phyloP scores from a whole-genome alignment of 2,329 filamentous ascomycete genomes.

The Aspergillus sp. region DNA sequence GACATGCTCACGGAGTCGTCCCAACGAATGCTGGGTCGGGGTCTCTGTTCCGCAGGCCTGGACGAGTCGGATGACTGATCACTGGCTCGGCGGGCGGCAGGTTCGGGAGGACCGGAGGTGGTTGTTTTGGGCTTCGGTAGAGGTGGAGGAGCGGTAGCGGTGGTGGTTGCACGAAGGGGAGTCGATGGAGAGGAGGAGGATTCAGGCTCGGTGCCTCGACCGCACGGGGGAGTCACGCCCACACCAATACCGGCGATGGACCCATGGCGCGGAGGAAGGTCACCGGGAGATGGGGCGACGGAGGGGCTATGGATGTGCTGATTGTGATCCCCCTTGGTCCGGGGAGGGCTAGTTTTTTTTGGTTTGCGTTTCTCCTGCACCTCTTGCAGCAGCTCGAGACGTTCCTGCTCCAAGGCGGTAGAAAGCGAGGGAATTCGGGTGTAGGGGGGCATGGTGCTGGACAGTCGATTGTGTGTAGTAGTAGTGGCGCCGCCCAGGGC shows the following conservation, averaged over 20 bases:
- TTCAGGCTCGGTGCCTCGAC: conserved; percentile 22
- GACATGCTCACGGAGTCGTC: conserved; percentile 18
- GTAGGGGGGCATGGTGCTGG: conserved; percentile 25
- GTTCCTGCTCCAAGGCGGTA: conserved; percentile 73
- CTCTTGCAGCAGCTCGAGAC: conserved; percentile 67
- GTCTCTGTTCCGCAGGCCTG: conserved; percentile 28
- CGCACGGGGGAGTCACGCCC: conserved; percentile 31
- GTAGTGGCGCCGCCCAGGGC: conserved; percentile 26
- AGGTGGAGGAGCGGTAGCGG: conserved; percentile 5
- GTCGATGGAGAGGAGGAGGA: conserved; percentile 16
- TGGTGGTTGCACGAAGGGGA: conserved; percentile 18
- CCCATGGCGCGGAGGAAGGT: conserved; percentile 30
- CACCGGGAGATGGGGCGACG: conserved; percentile 48
- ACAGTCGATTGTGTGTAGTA: not conserved
- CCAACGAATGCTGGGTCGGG: conserved; percentile 17
- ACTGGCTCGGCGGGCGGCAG: conserved; percentile 17
- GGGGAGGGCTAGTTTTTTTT: conserved; percentile 15
- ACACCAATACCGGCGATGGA: conserved; percentile 39
- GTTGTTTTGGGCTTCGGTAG: conserved; percentile 7
- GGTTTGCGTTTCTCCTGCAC: conserved; percentile 50
- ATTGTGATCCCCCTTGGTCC: conserved; percentile 45
- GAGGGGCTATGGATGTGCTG: not conserved
- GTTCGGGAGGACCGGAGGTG: conserved; percentile 6
- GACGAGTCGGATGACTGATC: conserved; percentile 10
- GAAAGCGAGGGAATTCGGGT: conserved; percentile 66